Conservation (phyloP, 2,329 filamentous ascomycete genomes). For the Colletotrichum cereale region DNA sequence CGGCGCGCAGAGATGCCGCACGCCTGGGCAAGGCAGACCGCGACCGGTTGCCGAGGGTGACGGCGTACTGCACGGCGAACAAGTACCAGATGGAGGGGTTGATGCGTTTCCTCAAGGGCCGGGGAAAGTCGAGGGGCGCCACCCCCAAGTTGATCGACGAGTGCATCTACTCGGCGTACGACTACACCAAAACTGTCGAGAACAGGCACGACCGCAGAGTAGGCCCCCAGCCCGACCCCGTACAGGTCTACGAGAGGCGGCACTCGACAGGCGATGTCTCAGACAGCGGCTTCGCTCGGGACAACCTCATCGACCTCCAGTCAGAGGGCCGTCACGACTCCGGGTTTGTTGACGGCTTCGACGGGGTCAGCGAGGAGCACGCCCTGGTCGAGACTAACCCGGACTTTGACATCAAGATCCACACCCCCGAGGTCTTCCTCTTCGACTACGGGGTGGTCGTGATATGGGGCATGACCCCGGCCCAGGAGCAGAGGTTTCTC, state of each 20-base stretch:
- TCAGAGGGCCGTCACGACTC: conserved; percentile 51
- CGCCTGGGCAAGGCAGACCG: conserved; percentile 93
- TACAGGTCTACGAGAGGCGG: conserved; percentile 71
- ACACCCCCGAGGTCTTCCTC: conserved; percentile 94
- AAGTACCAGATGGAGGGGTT: conserved; percentile 91
- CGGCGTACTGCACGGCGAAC: conserved; percentile 95
- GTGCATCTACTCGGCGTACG: conserved; percentile 96
- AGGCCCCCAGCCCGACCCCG: conserved; percentile 50
- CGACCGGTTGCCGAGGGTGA: conserved; percentile 87
- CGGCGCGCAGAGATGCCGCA: conserved; percentile 90
- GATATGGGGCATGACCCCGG: conserved; percentile 96
- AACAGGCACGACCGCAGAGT: conserved; percentile 47
- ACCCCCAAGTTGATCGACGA: conserved; percentile 96
- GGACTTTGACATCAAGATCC: conserved; percentile 88
- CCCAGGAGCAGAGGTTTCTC: conserved; percentile 89
- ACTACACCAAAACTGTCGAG: conserved; percentile 71
- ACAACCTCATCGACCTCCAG: conserved; percentile 74
- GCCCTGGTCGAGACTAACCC: conserved; percentile 61
- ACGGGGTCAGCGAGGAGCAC: conserved; percentile 44
- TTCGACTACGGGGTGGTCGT: conserved; percentile 99
- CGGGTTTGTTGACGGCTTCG: conserved; percentile 48
- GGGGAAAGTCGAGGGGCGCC: conserved; percentile 80
- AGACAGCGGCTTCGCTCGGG: conserved; percentile 65
- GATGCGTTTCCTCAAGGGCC: conserved; percentile 91
- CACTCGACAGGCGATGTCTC: conserved; percentile 82